phyloP scores from a whole-genome alignment of 176 grass and related monocot species.

The Ananas comosus region DNA sequence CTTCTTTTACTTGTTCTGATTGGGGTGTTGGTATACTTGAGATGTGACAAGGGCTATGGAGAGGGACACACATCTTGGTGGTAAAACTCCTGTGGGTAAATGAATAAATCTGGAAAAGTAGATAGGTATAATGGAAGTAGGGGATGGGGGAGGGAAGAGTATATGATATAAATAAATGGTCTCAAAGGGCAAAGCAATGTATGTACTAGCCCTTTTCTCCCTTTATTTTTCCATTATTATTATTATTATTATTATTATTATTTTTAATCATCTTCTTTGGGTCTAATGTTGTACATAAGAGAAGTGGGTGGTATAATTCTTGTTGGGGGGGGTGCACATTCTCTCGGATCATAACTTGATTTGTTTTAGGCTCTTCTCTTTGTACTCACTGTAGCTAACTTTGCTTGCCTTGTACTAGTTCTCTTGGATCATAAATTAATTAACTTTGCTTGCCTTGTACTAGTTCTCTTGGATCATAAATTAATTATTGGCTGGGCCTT shows the following conservation, averaged over 20 bases:
- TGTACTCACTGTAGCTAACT: too few species aligned
- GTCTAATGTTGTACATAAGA: slow-evolving; percentile 6
- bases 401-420: neutral
- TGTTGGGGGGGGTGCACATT: slow-evolving; percentile 13
- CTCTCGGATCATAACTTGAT: neutral
- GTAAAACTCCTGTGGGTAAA: neutral
- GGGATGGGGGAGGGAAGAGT: too few species aligned
- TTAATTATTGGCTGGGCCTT: too few species aligned
- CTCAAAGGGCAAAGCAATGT: too few species aligned
- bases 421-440: too few species aligned
- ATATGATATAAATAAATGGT: too few species aligned
- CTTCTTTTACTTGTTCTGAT: neutral
- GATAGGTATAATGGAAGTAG: neutral
- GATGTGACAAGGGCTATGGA: neutral
- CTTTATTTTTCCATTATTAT: neutral
- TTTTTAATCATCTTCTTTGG: neutral
- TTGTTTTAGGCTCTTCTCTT: neutral
- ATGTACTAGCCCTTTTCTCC: too few species aligned
- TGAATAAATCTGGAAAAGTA: neutral
- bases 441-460: neutral
- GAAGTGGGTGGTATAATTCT: slow-evolving; percentile 5
- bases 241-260: too few species aligned
- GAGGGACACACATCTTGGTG: neutral
- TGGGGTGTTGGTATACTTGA: neutral
- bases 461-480: neutral